Base-by-base conservation (phyloP, 2,329 filamentous ascomycete genomes). In the Phialemoniopsis sp. region DNA sequence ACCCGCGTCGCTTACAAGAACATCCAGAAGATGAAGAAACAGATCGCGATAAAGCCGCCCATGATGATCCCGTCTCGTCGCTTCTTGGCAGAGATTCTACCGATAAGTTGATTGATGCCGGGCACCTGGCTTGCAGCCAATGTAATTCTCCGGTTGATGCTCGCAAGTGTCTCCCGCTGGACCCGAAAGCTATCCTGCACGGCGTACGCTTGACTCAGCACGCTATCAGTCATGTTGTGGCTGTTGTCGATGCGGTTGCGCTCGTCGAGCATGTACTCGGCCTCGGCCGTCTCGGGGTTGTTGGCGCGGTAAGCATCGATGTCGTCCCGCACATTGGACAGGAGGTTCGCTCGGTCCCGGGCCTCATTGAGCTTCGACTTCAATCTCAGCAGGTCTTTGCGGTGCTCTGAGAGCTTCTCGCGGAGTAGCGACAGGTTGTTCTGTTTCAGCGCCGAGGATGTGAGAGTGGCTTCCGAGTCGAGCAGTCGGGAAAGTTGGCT, bases 201-300 rank as follows among this genome's bases (percentile, higher is more conserved):
- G 10, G 91, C 90, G 66, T 98, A 98, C 8, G 93, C 93, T 69
- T 97, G 93, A 58, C 85, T 90, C 43, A 98, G 73, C 28, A 98
- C 89, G 46, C 80, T 86, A 61, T 98, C 93, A 35, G 89, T 85
- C 72, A 95, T 82, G 51, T 80, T 85, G 64, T 97, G 86, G 55
- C 87, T 94, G 59, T 89, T 85, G 58, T 98, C 93, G 56, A 98
- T 80, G 47, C 87, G 79, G 46, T 73, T 70, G 37, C 93, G 78
- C 73, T 98, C 93, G 53, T 87, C 85, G 19, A 98, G 76, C 90
- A 98, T 96, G 70, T 97, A 98, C 45, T 98, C 91, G 34, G 89
- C 89, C 67, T 97, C 93, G 39, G 84, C 86, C 3, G 82, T 81
- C 51, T 80, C 86, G 8, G 88, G 87, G 58, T 95, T 93, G 41